These are phyloP conservation scores for Dipteronia dyeriana DNA, from an alignment of 345 rosid species.

Conservation along the genomic window DNA sequence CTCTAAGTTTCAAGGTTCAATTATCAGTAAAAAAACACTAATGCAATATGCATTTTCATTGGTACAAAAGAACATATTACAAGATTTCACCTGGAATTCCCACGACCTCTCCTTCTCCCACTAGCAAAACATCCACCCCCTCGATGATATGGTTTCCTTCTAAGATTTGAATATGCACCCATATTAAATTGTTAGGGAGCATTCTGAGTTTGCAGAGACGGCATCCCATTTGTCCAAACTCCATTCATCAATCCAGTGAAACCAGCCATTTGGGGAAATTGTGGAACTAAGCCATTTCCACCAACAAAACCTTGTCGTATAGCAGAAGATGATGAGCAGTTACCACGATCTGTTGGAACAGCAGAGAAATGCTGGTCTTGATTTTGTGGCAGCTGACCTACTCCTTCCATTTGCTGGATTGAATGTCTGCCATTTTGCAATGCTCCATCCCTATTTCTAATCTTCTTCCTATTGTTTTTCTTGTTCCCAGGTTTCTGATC, in stretches of 20 bases:
- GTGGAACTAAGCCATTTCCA: slow-evolving; percentile 36
- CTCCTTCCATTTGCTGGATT: slow-evolving; percentile 29
- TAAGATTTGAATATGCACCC: slow-evolving; percentile 41
- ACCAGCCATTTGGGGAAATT: slow-evolving; percentile 38
- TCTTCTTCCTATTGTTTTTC: slow-evolving; percentile 56
- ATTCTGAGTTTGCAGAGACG: slow-evolving; percentile 33
- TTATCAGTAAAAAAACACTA: too few relatives aligned
- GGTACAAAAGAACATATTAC: too few relatives aligned
- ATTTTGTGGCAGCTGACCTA: slow-evolving; percentile 23
- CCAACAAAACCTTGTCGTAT: slow-evolving; percentile 29
- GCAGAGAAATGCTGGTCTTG: slow-evolving; percentile 31
- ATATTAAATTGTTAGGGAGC: slow-evolving; percentile 39
- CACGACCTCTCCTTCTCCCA: slow-evolving; percentile 47
- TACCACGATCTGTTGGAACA: slow-evolving; percentile 25
- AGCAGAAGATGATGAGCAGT: slow-evolving; percentile 25
- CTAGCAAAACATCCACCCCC: slow-evolving; percentile 47
- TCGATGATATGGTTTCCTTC: slow-evolving; percentile 42
- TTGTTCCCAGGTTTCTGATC: slow-evolving; percentile 42
- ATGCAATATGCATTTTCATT: too few relatives aligned
- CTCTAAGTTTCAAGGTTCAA: too few relatives aligned
- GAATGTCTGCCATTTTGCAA: slow-evolving; percentile 42
- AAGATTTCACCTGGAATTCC: slow-evolving; percentile 23
- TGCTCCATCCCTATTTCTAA: slow-evolving; percentile 40
- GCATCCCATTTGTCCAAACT: slow-evolving; percentile 40
- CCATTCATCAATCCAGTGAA: slow-evolving; percentile 32